Evolutionary conservation across 805 yeast species (phyloP), one percentile per base, ranked within the genome.

Genomic region (Saccharomycopsis amapae): DNA sequence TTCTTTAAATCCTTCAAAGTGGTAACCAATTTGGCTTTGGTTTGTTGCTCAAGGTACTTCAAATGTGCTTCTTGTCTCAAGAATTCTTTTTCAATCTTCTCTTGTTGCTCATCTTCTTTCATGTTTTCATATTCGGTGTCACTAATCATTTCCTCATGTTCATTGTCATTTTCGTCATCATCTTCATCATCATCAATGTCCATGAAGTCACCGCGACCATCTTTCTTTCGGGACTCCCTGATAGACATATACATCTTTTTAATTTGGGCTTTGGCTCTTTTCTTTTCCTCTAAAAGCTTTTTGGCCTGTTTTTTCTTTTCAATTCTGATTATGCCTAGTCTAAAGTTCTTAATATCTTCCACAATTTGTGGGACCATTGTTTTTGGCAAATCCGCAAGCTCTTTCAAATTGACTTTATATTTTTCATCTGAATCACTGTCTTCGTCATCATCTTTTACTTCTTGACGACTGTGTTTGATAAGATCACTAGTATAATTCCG

Each of bases 401-500:
- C 85, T 38, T 65, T 62, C n/a, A 69, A 66, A 56, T 80, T 82
- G 26, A 80, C 73, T 44, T 70, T 67, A 56, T 80, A 79, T 26
- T 44, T 24, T 12, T 39, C 28, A 30, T 30, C 23, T 5, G 20
- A 26, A 28, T 15, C 9, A 12, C 20, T 26, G 13, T 30, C 33
- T 4, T 20, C 20, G 23, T 39, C 31, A 9, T 39, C 32, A 28
- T n/a, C n/a, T n/a, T n/a, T n/a, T n/a, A n/a, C n/a, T n/a, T n/a
- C n/a, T n/a, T n/a, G n/a, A n/a, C n/a, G n/a, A n/a, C n/a, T n/a
- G n/a, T n/a, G n/a, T n/a, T n/a, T n/a, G n/a, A n/a, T n/a, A n/a
- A n/a, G n/a, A n/a, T n/a, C n/a, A n/a, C n/a, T n/a, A n/a, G n/a
- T n/a, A n/a, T n/a, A n/a, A n/a, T n/a, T n/a, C n/a, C n/a, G n/a